phyloP scores from a whole-genome alignment of 2,329 filamentous ascomycete genomes.

The Zasmidium cellare region DNA sequence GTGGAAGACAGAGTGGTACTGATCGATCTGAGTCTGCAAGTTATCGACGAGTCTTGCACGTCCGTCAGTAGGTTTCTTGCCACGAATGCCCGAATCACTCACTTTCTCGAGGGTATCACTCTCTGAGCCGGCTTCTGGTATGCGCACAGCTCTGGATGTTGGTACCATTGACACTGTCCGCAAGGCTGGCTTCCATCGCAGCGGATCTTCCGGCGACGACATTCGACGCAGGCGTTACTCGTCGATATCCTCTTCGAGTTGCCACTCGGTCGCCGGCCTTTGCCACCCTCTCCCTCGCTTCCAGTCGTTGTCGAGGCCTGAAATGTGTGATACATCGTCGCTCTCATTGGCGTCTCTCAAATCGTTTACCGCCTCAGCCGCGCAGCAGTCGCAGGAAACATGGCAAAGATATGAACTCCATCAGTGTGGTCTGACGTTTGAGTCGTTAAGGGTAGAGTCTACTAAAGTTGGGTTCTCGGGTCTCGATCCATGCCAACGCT shows the following conservation, averaged over 20 bases:
- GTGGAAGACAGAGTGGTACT: conserved; percentile 44
- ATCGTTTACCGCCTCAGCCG: not conserved
- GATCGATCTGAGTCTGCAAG: conserved; percentile 51
- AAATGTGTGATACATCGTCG: conserved; percentile 48
- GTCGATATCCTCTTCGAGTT: conserved; percentile 49
- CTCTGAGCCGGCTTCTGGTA: conserved; percentile 79
- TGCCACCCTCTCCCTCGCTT: conserved; percentile 37
- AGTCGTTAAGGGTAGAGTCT: not conserved
- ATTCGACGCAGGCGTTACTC: conserved; percentile 69
- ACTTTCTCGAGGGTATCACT: conserved; percentile 77
- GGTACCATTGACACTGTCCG: conserved; percentile 78
- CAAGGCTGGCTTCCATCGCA: conserved; percentile 82
- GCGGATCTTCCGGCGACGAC: conserved; percentile 78
- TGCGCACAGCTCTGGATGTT: conserved; percentile 74
- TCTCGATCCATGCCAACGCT: not conserved
- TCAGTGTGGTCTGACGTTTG: not conserved
- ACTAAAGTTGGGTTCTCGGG: not conserved
- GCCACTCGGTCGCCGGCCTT: conserved; percentile 34
- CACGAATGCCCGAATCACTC: conserved; percentile 34
- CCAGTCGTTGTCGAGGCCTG: conserved; percentile 36
- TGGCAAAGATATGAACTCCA: not conserved
- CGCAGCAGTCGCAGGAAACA: not conserved
- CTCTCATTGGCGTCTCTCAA: not conserved
- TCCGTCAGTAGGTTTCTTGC: not conserved
- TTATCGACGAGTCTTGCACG: conserved; percentile 50